These are phyloP conservation scores for Macrophomina phaseolina DNA, from an alignment of 2,329 filamentous ascomycete species.

Conservation along the genomic window DNA sequence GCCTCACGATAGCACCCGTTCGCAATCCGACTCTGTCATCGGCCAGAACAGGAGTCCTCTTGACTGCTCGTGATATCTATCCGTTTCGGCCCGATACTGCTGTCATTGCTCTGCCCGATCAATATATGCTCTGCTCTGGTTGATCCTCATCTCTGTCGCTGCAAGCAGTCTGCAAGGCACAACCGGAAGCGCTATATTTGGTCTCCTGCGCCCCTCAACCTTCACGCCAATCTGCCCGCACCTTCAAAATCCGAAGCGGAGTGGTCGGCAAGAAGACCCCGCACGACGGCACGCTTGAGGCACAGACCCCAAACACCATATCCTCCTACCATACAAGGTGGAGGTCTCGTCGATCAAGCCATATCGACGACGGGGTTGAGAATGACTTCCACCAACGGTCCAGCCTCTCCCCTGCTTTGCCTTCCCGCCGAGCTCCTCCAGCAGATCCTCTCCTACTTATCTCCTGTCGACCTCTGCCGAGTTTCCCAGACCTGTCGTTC, in stretches of 20 bases:
- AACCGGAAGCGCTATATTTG: slow-evolving; percentile 2
- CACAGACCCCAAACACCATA: slow-evolving; percentile 14
- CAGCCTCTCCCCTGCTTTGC: slow-evolving; percentile 50
- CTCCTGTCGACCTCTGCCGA: slow-evolving; percentile 66
- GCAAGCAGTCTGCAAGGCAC: neutral
- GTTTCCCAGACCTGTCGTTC: slow-evolving; percentile 66
- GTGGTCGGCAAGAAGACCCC: neutral
- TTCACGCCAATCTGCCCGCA: neutral
- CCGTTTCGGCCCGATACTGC: slow-evolving; percentile 12
- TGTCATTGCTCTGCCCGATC: neutral
- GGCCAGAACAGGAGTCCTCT: neutral
- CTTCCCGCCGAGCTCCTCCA: slow-evolving; percentile 79
- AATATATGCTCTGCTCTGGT: neutral
- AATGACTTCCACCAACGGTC: slow-evolving; percentile 8
- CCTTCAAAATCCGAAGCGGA: neutral
- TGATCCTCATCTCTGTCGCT: slow-evolving; percentile 16
- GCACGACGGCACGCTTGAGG: slow-evolving; percentile 11
- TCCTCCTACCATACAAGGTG: slow-evolving; percentile 14
- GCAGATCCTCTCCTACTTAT: slow-evolving; percentile 70
- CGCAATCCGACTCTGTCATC: neutral
- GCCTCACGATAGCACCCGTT: slow-evolving; percentile 1
- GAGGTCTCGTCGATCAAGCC: slow-evolving; percentile 20
- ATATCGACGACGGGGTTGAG: slow-evolving; percentile 13
- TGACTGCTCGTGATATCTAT: slow-evolving; percentile 4
- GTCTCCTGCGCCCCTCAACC: neutral